A percentile compares a stretch with the other conserved stretches of the same genome.
phyloP scores from a whole-genome alignment of 768 basidiomycete genomes.

The Podaxis carcinomalis region DNA sequence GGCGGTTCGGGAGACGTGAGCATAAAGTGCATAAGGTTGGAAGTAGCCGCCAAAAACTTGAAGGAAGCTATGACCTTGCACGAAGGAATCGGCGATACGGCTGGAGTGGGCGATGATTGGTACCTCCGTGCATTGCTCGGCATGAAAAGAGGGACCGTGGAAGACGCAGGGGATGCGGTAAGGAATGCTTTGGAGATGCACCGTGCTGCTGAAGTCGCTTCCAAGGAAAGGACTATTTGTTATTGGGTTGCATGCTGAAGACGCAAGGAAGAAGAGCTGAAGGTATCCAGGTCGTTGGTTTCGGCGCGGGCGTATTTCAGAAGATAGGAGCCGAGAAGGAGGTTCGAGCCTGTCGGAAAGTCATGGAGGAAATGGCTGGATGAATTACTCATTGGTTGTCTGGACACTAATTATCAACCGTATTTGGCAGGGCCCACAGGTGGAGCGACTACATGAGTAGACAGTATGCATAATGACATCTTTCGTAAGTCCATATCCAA shows the following conservation, averaged over 20 bases:
- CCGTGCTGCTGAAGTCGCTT: neutral
- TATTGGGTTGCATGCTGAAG: neutral
- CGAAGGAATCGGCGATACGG: neutral
- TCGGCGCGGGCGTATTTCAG: neutral
- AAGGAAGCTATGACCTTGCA: neutral
- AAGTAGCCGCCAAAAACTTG: neutral
- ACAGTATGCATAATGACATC: too few species aligned
- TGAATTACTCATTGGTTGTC: neutral
- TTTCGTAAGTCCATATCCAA: too few species aligned
- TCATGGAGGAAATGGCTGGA: neutral
- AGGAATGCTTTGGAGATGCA: neutral
- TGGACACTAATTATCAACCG: neutral
- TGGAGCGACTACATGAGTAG: too few species aligned
- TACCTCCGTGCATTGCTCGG: neutral
- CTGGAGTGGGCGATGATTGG: conserved; percentile 1
- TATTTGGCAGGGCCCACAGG: too few species aligned
- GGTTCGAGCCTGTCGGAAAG: neutral
- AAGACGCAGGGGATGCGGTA: neutral
- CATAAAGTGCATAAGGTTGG: neutral
- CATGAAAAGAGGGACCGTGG: neutral
- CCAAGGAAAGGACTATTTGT: neutral
- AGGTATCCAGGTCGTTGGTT: neutral
- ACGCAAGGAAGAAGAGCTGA: neutral
- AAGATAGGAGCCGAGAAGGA: neutral
- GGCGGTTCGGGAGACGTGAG: neutral